Percentiles rank a stretch among this genome's conserved stretches.
These are phyloP conservation scores for Talaromyces verruculosus DNA, from an alignment of 2,329 filamentous ascomycete species.

Conservation along the genomic window DNA sequence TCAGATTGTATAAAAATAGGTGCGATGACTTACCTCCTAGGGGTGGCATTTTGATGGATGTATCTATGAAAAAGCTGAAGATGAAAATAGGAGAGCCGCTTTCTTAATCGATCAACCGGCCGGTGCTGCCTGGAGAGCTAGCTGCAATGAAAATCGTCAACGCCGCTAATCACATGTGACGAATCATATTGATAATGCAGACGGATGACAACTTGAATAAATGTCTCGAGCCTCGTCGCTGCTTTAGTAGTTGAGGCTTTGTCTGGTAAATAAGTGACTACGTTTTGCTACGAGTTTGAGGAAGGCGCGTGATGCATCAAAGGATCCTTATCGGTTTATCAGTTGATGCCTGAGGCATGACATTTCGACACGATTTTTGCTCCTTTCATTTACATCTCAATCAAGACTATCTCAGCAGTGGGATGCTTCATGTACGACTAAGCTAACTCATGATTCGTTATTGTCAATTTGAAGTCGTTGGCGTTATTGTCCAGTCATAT, in stretches of 20 bases:
- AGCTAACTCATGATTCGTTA: background rate
- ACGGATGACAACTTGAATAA: no score
- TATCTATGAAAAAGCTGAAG: background rate
- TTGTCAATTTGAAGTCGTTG: background rate
- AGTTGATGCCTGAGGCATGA: background rate
- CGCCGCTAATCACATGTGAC: background rate
- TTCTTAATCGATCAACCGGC: background rate
- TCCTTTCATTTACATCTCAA: background rate
- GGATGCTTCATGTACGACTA: background rate
- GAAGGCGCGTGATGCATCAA: conserved; percentile 9
- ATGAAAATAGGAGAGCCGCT: background rate
- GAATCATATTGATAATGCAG: background rate
- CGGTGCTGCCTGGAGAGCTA: conserved; percentile 16
- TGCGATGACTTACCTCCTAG: conserved; percentile 11
- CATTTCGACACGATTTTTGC: background rate
- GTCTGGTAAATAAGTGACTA: background rate
- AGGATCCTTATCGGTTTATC: conserved; percentile 12
- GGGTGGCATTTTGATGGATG: conserved; percentile 10
- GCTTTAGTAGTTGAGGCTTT: no score
- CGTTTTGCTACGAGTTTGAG: background rate
- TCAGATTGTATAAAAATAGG: background rate
- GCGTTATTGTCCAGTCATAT: no score
- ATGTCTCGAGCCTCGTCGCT: background rate
- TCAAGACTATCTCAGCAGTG: background rate
- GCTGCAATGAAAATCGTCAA: background rate